Conservation (phyloP, 345 rosid species). For the Lepidium sativum region DNA sequence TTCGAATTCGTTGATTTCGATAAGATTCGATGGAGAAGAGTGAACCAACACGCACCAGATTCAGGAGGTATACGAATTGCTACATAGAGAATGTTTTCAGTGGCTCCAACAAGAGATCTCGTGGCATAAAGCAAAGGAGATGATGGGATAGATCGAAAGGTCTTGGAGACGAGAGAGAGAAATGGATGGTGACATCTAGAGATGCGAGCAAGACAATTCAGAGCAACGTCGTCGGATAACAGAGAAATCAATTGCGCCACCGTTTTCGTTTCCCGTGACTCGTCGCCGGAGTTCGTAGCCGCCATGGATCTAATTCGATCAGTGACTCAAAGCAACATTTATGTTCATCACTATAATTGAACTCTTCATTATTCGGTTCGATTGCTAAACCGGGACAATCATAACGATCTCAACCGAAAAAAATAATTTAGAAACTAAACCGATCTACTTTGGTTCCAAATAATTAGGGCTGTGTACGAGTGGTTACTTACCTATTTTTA, state of each 20-base stretch:
- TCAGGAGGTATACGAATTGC: conserved; percentile 44
- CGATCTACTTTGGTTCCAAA: no score
- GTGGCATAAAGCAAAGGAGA: conserved; percentile 53
- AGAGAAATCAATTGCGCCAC: conserved; percentile 8
- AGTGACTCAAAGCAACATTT: background rate
- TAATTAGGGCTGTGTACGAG: no score
- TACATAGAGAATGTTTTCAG: conserved; percentile 54
- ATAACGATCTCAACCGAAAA: no score
- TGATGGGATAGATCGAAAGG: conserved; percentile 45
- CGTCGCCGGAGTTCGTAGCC: conserved; percentile 15
- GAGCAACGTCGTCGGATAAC: conserved; percentile 55
- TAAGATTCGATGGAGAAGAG: conserved; percentile 23
- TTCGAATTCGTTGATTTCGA: background rate
- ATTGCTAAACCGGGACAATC: background rate
- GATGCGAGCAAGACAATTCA: conserved; percentile 58
- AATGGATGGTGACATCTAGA: conserved; percentile 51
- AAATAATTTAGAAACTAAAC: no score
- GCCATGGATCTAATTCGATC: conserved; percentile 14
- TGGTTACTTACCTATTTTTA: no score
- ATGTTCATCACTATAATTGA: no score
- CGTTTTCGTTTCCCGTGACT: background rate
- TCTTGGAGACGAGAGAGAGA: conserved; percentile 60
- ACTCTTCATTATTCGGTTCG: background rate
- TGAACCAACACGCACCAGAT: conserved; percentile 40
- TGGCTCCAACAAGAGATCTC: conserved; percentile 42